Evolutionary conservation across 768 basidiomycete genomes (phyloP), one percentile per base, ranked within the genome.

Genomic region (Hydnomerulius pinastri): DNA sequence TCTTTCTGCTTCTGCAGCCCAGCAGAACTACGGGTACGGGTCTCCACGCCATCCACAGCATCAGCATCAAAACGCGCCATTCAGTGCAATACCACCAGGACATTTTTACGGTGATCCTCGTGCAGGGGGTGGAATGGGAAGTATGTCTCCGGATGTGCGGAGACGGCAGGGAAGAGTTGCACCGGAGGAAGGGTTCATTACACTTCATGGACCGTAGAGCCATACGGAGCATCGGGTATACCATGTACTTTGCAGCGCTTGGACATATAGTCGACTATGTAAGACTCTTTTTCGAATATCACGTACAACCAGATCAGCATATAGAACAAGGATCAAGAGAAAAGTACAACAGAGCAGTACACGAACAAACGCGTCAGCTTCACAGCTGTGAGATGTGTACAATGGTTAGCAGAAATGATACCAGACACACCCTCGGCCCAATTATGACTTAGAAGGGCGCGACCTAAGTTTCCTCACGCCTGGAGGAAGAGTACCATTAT

Each of bases 41-140:
- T 66, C 69, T n/a, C 65, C 62, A 11, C 67, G 65, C 38, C 71
- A 71, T 43, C 65, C 59, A 17, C 64, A 68, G 12, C 66, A 58
- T 8, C 57, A 55, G 39, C 64, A 66, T 33, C 65, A 57, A 17
- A 56, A 51, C 4, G 45, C 51, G 13, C 27, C 61, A 32, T 72
- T 72, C 54, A 60, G 59, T 30, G 46, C 67, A 6, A 70, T 77
- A 17, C 56, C 76, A n/a, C 66, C 75, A 0, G 48, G 48, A 17
- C 77, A 77, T 48, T 78, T 78, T 54, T 77, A 77, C 50, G 71
- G 61, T 5, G 59, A 63, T 33, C 67, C 66, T 40, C 62, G 60
- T 33, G 18, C 45, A 13, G 57, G 60, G 6, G 71, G 61, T 13
- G 71, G 65, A 20, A 71, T 75, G 67, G 60, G 66, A 5, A 67